Conservation (phyloP, 257 asterid genomes). For the Forsythia suspensa region DNA sequence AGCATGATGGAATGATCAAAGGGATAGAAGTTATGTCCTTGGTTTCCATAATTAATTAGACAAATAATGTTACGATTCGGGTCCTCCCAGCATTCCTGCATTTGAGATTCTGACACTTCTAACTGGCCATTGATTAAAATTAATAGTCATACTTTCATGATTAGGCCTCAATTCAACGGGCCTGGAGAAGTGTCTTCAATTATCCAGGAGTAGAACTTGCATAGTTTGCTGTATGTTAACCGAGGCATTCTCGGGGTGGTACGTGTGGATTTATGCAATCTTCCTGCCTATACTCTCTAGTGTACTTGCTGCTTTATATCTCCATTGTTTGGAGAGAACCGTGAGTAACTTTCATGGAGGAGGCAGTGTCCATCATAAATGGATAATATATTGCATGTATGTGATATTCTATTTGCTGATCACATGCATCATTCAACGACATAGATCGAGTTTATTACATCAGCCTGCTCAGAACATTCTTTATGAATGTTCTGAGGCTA, state of each 20-base stretch:
- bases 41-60: neutral
- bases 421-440: neutral
- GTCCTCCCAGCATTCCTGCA: slow-evolving; percentile 18
- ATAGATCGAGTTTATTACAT: neutral
- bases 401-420: neutral
- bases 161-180: neutral
- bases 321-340: neutral
- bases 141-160: neutral
- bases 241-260: neutral
- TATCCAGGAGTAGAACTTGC: neutral
- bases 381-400: neutral
- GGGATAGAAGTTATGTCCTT: neutral
- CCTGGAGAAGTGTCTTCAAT: neutral
- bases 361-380: neutral
- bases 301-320: neutral
- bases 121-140: slow-evolving; percentile 21
- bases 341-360: neutral
- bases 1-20: neutral
- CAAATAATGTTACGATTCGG: slow-evolving; percentile 1
- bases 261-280: neutral
- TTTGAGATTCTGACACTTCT: slow-evolving; percentile 18
- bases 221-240: neutral
- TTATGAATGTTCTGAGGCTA: neutral
- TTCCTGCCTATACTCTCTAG: neutral
- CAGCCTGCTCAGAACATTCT: neutral